Evolutionary conservation across 2,329 filamentous ascomycete species (phyloP).

Genomic region (Hymenoscyphus repandus): DNA sequence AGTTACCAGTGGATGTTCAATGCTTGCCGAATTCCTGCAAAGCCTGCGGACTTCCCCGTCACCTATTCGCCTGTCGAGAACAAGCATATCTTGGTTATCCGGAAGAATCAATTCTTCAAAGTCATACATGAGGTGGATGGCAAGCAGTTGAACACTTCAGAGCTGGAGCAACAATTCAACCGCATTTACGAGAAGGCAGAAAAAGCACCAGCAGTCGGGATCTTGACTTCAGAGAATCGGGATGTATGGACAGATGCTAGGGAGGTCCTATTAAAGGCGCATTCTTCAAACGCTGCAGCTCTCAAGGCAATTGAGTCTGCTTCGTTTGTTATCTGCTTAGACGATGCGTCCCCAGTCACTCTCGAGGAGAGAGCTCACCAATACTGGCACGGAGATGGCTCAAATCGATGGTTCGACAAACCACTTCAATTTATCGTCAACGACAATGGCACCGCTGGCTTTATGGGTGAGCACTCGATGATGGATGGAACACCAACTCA

Average conservation of each 20-base stretch:
- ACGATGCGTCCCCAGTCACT: slow-evolving; percentile 86
- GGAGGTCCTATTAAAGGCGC: slow-evolving; percentile 67
- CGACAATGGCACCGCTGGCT: slow-evolving; percentile 94
- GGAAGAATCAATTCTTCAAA: slow-evolving; percentile 98
- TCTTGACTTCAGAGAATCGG: slow-evolving; percentile 85
- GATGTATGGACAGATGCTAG: slow-evolving; percentile 88
- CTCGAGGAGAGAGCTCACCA: slow-evolving; percentile 91
- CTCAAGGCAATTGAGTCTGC: slow-evolving; percentile 81
- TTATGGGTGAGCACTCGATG: slow-evolving; percentile 99
- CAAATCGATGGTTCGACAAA: slow-evolving; percentile 98
- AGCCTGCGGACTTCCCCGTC: slow-evolving; percentile 73
- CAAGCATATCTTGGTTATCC: slow-evolving; percentile 82
- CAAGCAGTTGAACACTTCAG: slow-evolving; percentile 78
- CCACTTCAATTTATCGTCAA: slow-evolving; percentile 97
- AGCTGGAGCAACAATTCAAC: slow-evolving; percentile 86
- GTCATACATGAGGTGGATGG: slow-evolving; percentile 75
- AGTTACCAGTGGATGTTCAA: slow-evolving; percentile 99
- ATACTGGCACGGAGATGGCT: slow-evolving; percentile 97
- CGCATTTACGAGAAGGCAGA: slow-evolving; percentile 76
- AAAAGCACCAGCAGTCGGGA: slow-evolving; percentile 69
- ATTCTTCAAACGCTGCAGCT: slow-evolving; percentile 70
- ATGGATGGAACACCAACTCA: slow-evolving; percentile 99
- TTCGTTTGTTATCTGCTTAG: slow-evolving; percentile 88
- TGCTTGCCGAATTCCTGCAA: slow-evolving; percentile 75
- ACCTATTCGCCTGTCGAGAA: slow-evolving; percentile 73